Percentiles rank a stretch among this genome's conserved stretches.
These are phyloP conservation scores for Quercus lobata DNA, from an alignment of 331 rosid genomes.

Conservation along the genomic window DNA sequence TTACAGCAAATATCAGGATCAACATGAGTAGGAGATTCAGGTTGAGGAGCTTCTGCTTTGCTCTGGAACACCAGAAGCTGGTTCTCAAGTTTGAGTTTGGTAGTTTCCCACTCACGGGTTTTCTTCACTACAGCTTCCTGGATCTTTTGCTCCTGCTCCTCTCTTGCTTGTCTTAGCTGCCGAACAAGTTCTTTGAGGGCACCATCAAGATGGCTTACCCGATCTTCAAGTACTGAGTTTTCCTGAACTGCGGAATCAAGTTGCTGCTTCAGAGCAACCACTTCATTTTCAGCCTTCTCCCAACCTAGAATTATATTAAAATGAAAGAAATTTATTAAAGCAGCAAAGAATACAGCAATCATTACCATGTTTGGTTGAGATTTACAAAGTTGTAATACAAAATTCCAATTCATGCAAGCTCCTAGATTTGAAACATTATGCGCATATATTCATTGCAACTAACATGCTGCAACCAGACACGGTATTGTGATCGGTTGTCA, in stretches of 20 bases:
- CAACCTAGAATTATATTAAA: slow-evolving; percentile 49
- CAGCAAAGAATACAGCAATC: slow-evolving; percentile 2
- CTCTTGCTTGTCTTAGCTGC: slow-evolving; percentile 85
- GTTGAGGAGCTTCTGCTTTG: slow-evolving; percentile 35
- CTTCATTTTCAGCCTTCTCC: slow-evolving; percentile 95
- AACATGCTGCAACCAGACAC: neutral
- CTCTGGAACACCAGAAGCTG: slow-evolving; percentile 54
- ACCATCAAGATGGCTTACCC: slow-evolving; percentile 74
- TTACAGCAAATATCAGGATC: slow-evolving; percentile 44
- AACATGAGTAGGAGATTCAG: slow-evolving; percentile 31
- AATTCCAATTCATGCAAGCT: neutral
- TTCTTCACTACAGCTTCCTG: slow-evolving; percentile 47
- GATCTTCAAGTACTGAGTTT: slow-evolving; percentile 63
- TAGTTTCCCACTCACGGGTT: slow-evolving; percentile 50
- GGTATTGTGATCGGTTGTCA: neutral
- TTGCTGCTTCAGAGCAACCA: slow-evolving; percentile 52
- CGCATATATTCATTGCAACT: slow-evolving; percentile 2
- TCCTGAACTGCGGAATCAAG: slow-evolving; percentile 48
- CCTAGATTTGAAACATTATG: neutral
- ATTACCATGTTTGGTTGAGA: neutral
- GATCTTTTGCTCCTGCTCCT: slow-evolving; percentile 63
- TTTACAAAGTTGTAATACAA: neutral
- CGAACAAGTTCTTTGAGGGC: slow-evolving; percentile 92
- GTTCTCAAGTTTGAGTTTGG: slow-evolving; percentile 58
- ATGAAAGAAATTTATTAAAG: neutral